phyloP scores from a whole-genome alignment of 106 monocot genomes.

The Amphibolis antarctica region DNA sequence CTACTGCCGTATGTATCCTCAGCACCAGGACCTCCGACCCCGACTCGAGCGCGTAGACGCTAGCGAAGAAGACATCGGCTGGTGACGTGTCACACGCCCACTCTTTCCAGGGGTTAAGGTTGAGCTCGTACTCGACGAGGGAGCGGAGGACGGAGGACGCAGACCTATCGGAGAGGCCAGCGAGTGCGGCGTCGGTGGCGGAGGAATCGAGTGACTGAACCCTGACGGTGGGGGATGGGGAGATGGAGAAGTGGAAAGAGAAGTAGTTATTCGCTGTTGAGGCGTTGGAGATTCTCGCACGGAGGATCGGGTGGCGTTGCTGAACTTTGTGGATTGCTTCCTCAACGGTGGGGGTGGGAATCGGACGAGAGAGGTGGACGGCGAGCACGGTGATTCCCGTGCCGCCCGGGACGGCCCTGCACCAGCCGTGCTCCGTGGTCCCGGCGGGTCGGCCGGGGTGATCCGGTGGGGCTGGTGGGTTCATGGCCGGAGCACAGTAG shows the following conservation, averaged over 20 bases:
- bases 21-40: slow-evolving; percentile 2
- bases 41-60: slow-evolving; percentile 3
- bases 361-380: slow-evolving; percentile 3
- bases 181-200: slow-evolving; percentile 3
- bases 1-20: slow-evolving; percentile 12
- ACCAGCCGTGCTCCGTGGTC: slow-evolving; percentile 13
- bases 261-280: background rate
- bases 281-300: slow-evolving; percentile 5
- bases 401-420: slow-evolving; percentile 9
- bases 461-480: background rate
- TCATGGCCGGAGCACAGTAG: background rate
- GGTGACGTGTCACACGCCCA: background rate
- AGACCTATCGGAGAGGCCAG: background rate
- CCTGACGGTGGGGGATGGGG: slow-evolving; percentile 2
- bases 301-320: slow-evolving; percentile 11
- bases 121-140: slow-evolving; percentile 19
- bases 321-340: slow-evolving; percentile 7
- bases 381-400: slow-evolving; percentile 18
- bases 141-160: slow-evolving; percentile 6
- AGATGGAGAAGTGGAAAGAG: slow-evolving; percentile 1
- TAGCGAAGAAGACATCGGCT: background rate
- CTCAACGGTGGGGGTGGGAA: background rate
- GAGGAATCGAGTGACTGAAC: slow-evolving; percentile 3
- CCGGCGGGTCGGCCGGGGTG: background rate
- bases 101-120: slow-evolving; percentile 14